Percentiles rank a stretch among this genome's conserved stretches.
Evolutionary conservation across 768 basidiomycete species (phyloP).

Genomic region (Tylopilus sp.): DNA sequence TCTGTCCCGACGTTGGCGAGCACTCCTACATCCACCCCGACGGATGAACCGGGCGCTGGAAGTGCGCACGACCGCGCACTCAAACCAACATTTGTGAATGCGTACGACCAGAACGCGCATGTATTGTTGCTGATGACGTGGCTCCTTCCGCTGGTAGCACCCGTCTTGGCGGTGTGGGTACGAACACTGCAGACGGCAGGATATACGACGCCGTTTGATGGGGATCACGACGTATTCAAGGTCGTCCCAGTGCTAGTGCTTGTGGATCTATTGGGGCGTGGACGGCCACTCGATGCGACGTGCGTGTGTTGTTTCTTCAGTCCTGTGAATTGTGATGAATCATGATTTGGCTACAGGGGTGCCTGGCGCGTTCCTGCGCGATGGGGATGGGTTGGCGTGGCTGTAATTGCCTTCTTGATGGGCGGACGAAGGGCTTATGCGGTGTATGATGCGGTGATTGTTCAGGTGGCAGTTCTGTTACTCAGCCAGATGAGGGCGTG

Average conservation of each 20-base stretch:
- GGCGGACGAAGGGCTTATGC: conserved; percentile 66
- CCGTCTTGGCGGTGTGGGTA: conserved; percentile 85
- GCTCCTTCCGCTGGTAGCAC: conserved; percentile 73
- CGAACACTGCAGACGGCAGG: conserved; percentile 81
- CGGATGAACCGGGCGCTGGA: background rate
- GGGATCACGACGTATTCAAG: conserved; percentile 71
- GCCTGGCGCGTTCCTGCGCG: conserved; percentile 31
- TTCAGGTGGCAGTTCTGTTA: conserved; percentile 22
- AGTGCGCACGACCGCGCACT: background rate
- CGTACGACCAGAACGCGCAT: conserved; percentile 53
- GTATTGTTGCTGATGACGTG: conserved; percentile 74
- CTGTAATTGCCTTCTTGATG: conserved; percentile 53
- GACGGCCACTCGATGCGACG: conserved; percentile 41
- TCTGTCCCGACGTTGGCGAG: conserved; percentile 25
- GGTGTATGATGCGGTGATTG: conserved; percentile 60
- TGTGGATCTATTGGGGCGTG: conserved; percentile 59
- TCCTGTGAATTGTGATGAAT: background rate
- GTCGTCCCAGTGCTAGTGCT: conserved; percentile 62
- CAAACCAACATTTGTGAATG: conserved; percentile 18
- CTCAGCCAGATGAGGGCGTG: conserved; percentile 3
- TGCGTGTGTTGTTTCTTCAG: conserved; percentile 25
- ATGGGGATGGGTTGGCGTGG: conserved; percentile 53
- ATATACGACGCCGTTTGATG: conserved; percentile 72
- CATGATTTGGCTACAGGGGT: conserved; percentile 4
- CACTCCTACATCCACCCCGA: conserved; percentile 28